Percentiles rank a stretch among this genome's conserved stretches.
phyloP scores from a whole-genome alignment of 2,329 filamentous ascomycete species.

The Fusarium poae region DNA sequence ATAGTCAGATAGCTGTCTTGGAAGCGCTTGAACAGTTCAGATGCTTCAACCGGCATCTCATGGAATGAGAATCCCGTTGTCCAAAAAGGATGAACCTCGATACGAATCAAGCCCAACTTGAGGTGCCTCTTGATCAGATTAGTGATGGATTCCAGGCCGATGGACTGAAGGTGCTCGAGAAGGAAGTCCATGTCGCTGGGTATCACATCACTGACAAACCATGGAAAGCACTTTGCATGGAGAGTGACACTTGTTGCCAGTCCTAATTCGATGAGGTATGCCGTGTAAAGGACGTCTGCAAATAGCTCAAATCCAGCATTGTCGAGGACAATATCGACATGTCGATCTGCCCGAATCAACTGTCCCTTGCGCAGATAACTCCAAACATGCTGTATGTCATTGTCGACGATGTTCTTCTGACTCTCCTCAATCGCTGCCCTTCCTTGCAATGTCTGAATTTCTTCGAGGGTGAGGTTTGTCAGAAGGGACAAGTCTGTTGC shows the following conservation, averaged over 20 bases:
- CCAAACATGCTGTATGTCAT: conserved; percentile 5
- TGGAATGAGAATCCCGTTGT: conserved; percentile 10
- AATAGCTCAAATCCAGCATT: conserved; percentile 21
- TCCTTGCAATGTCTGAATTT: conserved; percentile 10
- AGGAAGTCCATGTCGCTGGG: conserved; percentile 2
- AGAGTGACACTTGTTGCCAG: conserved; percentile 8
- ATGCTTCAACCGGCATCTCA: conserved; percentile 3
- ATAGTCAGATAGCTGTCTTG: conserved; percentile 9
- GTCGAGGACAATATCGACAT: conserved; percentile 14
- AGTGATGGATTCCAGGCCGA: not conserved
- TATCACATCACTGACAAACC: conserved; percentile 5
- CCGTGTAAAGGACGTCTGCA: conserved; percentile 3
- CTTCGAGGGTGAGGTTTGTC: conserved; percentile 6
- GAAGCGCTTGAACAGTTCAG: not conserved
- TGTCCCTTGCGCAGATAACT: not conserved
- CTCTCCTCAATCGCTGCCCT: not conserved
- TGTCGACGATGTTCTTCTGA: conserved; percentile 5
- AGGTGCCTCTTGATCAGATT: not conserved
- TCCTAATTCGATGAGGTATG: conserved; percentile 15
- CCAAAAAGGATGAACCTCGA: conserved; percentile 17
- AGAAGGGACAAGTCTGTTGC: conserved; percentile 16
- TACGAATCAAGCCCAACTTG: not conserved
- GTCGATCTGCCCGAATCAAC: not conserved
- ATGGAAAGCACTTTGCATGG: conserved; percentile 1
- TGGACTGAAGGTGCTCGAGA: not conserved